These are phyloP conservation scores for Zoysia japonica DNA, from an alignment of 176 grass and related monocot genomes.

Conservation along the genomic window DNA sequence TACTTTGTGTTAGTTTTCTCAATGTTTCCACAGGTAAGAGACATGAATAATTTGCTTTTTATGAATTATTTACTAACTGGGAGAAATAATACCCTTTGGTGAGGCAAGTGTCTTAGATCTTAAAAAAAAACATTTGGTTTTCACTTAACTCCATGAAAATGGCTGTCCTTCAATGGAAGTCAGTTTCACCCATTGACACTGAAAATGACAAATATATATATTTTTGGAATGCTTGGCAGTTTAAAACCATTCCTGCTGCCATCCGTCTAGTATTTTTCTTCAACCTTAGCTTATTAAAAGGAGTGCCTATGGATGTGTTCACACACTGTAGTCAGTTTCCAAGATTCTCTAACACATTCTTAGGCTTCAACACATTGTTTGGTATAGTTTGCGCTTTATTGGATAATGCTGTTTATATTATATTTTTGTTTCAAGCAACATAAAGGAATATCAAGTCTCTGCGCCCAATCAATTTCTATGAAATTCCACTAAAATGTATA, in stretches of 20 bases:
- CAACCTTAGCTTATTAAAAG: background rate
- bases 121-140: background rate
- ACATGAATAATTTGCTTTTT: slow-evolving; percentile 11
- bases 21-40: slow-evolving; percentile 93
- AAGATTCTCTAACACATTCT: background rate
- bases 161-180: background rate
- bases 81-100: background rate
- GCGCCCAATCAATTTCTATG: background rate
- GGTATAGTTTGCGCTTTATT: background rate
- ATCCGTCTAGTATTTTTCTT: background rate
- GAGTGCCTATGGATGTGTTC: background rate
- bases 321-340: background rate
- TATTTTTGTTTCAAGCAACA: background rate
- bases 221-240: background rate
- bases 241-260: background rate
- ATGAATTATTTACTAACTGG: slow-evolving; percentile 1
- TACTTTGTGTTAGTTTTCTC: slow-evolving; percentile 97
- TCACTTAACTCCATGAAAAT: background rate
- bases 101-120: background rate
- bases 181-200: slow-evolving; percentile 1
- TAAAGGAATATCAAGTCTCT: background rate
- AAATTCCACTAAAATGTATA: background rate
- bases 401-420: background rate
- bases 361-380: background rate
- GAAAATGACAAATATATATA: background rate